Evolutionary conservation across 176 grass and related monocot species (phyloP), one percentile per base, ranked within the genome.

Genomic region (Bonia amplexicaulis): DNA sequence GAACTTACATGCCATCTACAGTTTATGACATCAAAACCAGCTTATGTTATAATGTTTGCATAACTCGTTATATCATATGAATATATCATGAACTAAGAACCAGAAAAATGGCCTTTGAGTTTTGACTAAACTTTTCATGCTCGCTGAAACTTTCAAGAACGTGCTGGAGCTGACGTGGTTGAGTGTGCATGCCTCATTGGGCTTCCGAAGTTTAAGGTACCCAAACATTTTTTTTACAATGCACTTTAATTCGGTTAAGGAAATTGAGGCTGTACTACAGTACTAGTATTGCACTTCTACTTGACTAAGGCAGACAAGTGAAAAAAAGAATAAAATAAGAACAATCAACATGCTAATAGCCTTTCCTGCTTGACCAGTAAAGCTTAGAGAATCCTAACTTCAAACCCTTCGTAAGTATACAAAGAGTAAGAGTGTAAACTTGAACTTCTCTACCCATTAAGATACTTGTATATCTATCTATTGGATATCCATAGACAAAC

Each of bases 141-240:
- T 77, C 42, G 40, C n/a, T 87, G 33, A 37, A 70, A 89, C 22
- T 76, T 90, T 91, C 26, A 77, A 98, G 96, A 95, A 62, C 96
- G 93, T 25, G 89, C 88, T 9, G 81, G 89, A 72, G 96, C 84
- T 85, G 89, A 95, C 49, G 96, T 98, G 51, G 88, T 98, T 74
- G 96, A 98, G 77, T 98, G 93, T 86, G 96, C 96, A 77, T 98
- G 96, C 51, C 68, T 98, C 57, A 86, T 98, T 29, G 96, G 96
- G 23, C 74, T 98, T 77, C 93, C 96, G 16, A 98, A 94, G 82
- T 98, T 95, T 76, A 98, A 92, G 93, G 96, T 95, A 87, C 20
- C 29, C 15, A 61, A 78, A 35, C 79, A 37, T 47, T 77, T 6
- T 77, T 6, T 60, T 73, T 84, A 40, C 76, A 44, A 64, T 48